Base-by-base conservation (phyloP, 1,139 yeast species). In the Saccharomyces hybrid region DNA sequence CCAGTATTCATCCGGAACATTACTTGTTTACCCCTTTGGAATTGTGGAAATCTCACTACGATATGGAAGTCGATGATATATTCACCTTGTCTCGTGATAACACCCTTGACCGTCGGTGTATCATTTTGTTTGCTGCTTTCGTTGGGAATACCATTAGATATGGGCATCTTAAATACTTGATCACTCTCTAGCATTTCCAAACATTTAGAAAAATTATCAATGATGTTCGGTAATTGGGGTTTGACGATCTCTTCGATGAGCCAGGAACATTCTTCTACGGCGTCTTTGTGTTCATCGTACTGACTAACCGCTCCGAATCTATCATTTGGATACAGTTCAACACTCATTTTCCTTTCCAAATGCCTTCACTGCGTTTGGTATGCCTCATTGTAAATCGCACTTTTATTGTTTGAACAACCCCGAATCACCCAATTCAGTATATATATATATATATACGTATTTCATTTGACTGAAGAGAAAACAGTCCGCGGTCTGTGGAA, bases 191-290 rank as follows among this genome's bases (percentile, higher is more conserved):
- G 56, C 55, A 68, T 58, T n/a, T 66, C 70, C 3, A 73, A 50
- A 53, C 76, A 73, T 32, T 64, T 60, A 41, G 62, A 64, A 3
- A 73, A 64, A n/a, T 73, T 68, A 34, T 73, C 77, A 4, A 70
- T 60, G 2, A 73, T 62, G 48, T 63, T 65, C 38, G 75, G 75
- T 31, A 73, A 54, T 49, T 71, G 73, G 0, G 76, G 75, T 52
- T 67, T 69, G 32, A 73, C 68, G 11, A 73, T 65, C 27, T 67
- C 68, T 13, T 66, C 61, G 11, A 73, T 65, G 28, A 73, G 61
- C 77, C 77, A 73, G 44, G 52, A 54, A 27, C 63, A 67, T 50
- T 72, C 69, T 30, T 44, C 54, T 8, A 13, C 64, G 5, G 23
- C 44, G 25, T 56, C 62, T 14, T 58, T 53, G 4, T 9, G 61